Percentiles rank a stretch among this genome's conserved stretches.
phyloP scores from a whole-genome alignment of 257 asterid genomes.

The Scutellaria galericulata region DNA sequence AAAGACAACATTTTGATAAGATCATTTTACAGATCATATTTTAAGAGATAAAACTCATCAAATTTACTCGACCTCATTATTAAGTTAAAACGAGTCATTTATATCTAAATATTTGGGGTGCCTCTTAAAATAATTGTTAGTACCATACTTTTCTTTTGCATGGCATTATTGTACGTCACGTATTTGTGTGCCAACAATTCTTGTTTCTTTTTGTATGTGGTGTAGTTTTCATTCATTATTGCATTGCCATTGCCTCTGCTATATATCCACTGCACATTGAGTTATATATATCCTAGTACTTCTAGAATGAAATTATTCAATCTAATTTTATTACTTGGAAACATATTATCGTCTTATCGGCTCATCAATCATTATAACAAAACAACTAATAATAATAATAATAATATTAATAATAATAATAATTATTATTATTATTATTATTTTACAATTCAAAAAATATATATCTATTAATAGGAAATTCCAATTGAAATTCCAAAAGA shows the following conservation, averaged over 20 bases:
- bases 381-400: too few relatives aligned
- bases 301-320: background rate
- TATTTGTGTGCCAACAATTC: slow-evolving; percentile 9
- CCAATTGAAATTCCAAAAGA: too few relatives aligned
- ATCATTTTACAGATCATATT: too few relatives aligned
- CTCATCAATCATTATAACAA: background rate
- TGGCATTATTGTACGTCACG: background rate
- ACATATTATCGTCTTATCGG: background rate
- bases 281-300: background rate
- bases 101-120: too few relatives aligned
- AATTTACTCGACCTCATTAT: too few relatives aligned
- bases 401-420: too few relatives aligned
- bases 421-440: too few relatives aligned
- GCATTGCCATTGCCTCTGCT: background rate
- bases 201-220: slow-evolving; percentile 14
- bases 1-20: too few relatives aligned
- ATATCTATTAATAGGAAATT: too few relatives aligned
- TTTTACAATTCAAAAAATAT: too few relatives aligned
- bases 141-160: background rate
- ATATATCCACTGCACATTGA: background rate
- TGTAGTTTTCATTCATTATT: slow-evolving; percentile 1
- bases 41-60: too few relatives aligned
- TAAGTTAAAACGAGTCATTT: too few relatives aligned
- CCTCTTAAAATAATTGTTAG: background rate
- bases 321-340: background rate